Evolutionary conservation across 352 stramenopile genomes (phyloP).

Genomic region (Phytopythium vexans): DNA sequence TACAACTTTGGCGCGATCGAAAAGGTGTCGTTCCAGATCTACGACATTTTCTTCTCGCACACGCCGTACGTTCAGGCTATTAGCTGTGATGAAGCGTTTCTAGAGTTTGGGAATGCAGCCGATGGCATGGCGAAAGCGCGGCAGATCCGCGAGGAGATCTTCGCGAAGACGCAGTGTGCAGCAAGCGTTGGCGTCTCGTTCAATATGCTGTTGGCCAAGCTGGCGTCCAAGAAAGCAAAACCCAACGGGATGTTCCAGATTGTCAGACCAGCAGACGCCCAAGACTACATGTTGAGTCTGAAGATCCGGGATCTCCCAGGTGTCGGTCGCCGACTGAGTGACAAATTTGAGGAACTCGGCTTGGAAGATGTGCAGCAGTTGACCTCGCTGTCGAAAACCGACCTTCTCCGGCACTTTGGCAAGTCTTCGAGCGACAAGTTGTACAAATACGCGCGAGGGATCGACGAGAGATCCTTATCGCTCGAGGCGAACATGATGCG

Average conservation of each 20-base stretch:
- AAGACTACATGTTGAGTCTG: conserved; percentile 67
- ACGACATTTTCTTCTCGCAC: conserved; percentile 87
- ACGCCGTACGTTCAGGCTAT: conserved; percentile 92
- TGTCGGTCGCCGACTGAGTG: conserved; percentile 59
- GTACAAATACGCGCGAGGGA: conserved; percentile 70
- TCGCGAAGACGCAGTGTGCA: conserved; percentile 82
- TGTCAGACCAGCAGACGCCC: conserved; percentile 30
- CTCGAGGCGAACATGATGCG: conserved; percentile 68
- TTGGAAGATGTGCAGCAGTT: conserved; percentile 67
- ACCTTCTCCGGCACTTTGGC: conserved; percentile 62
- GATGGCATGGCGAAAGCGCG: conserved; percentile 70
- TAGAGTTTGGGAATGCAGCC: conserved; percentile 77
- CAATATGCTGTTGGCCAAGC: conserved; percentile 94
- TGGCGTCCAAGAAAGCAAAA: conserved; percentile 93
- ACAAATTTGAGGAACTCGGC: conserved; percentile 68
- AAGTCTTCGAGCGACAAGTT: conserved; percentile 71
- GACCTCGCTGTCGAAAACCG: conserved; percentile 36
- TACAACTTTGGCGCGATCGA: conserved; percentile 93
- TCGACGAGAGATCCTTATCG: conserved; percentile 65
- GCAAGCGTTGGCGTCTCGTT: conserved; percentile 91
- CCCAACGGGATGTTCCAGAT: conserved; percentile 85
- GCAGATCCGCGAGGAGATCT: conserved; percentile 64
- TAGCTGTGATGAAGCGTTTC: conserved; percentile 95
- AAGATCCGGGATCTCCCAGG: conserved; percentile 77
- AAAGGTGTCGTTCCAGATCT: conserved; percentile 91